Evolutionary conservation across 2,329 filamentous ascomycete species (phyloP).

Genomic region (Simplicillium sp.): DNA sequence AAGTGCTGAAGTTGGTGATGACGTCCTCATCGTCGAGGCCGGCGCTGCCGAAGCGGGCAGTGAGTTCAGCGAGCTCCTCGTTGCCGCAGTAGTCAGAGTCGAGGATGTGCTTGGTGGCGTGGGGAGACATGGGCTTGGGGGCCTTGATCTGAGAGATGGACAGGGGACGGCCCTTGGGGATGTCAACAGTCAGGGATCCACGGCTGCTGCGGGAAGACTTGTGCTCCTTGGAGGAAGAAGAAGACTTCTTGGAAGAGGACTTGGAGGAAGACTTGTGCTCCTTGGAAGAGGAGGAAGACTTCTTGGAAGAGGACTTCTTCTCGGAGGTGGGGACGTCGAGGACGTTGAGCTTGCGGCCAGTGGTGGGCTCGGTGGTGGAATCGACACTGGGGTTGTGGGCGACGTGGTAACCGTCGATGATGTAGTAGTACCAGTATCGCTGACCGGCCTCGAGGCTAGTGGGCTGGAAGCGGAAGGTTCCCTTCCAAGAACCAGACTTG

Average conservation of each 20-base stretch:
- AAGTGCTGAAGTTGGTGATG: slow-evolving; percentile 43
- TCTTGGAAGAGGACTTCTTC: slow-evolving; percentile 33
- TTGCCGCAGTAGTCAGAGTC: slow-evolving; percentile 67
- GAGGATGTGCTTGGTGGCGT: slow-evolving; percentile 80
- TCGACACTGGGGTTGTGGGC: slow-evolving; percentile 89
- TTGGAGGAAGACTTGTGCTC: slow-evolving; percentile 24
- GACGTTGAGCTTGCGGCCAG: slow-evolving; percentile 93
- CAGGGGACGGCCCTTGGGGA: slow-evolving; percentile 81
- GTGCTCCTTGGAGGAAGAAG: slow-evolving; percentile 26
- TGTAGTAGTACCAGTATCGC: slow-evolving; percentile 99
- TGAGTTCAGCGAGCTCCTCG: slow-evolving; percentile 69
- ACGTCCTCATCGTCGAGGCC: slow-evolving; percentile 49
- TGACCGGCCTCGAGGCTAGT: slow-evolving; percentile 76
- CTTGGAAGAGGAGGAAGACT: slow-evolving; percentile 30
- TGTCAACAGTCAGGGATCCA: slow-evolving; percentile 48
- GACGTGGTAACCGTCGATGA: slow-evolving; percentile 98
- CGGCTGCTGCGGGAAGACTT: slow-evolving; percentile 35
- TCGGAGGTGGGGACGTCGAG: slow-evolving; percentile 68
- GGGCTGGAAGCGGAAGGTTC: slow-evolving; percentile 92
- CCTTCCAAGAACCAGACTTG: slow-evolving; percentile 89
- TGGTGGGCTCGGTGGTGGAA: slow-evolving; percentile 90
- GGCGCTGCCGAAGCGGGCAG: slow-evolving; percentile 58
- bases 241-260: slow-evolving; percentile 26
- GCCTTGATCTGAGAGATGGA: slow-evolving; percentile 84
- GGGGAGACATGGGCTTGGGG: slow-evolving; percentile 80